A percentile compares a stretch with the other conserved stretches of the same genome.
phyloP scores from a whole-genome alignment of 345 rosid species.

The sweet orange (Citrus sinensis) region DNA sequence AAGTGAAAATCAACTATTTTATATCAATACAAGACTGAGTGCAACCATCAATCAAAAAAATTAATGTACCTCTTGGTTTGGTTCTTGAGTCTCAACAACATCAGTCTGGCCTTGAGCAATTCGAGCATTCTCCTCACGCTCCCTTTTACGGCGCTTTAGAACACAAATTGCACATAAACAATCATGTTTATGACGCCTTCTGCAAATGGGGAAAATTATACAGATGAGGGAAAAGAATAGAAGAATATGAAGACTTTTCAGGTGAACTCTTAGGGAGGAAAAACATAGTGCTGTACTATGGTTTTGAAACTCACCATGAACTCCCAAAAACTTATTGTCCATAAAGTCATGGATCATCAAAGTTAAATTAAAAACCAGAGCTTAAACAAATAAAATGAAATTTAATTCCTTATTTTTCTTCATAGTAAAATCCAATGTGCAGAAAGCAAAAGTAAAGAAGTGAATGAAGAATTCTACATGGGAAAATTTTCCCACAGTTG shows the following conservation, averaged over 20 bases:
- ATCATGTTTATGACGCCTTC: constrained; percentile 89
- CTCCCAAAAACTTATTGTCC: neutral
- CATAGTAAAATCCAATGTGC: neutral
- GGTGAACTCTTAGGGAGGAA: neutral
- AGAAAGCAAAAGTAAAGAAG: neutral
- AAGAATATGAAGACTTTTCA: neutral
- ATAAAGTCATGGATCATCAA: neutral
- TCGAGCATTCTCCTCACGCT: constrained; percentile 72
- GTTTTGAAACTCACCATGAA: neutral
- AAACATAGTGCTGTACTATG: neutral
- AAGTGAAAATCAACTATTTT: neutral
- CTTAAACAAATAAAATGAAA: neutral
- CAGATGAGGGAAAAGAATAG: neutral
- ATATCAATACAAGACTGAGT: neutral
- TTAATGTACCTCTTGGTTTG: constrained; percentile 53
- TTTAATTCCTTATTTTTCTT: neutral
- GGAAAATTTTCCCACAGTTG: neutral
- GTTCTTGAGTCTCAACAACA: constrained; percentile 39
- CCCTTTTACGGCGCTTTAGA: constrained; percentile 83
- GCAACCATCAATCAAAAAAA: neutral
- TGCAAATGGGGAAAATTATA: constrained; percentile 30
- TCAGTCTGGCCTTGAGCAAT: constrained; percentile 55
- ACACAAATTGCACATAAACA: constrained; percentile 95
- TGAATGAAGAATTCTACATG: neutral
- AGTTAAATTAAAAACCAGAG: neutral